Percentiles rank a stretch among this genome's conserved stretches.
phyloP scores from a whole-genome alignment of 2,329 filamentous ascomycete species.

The Hymenoscyphus fraxineus region DNA sequence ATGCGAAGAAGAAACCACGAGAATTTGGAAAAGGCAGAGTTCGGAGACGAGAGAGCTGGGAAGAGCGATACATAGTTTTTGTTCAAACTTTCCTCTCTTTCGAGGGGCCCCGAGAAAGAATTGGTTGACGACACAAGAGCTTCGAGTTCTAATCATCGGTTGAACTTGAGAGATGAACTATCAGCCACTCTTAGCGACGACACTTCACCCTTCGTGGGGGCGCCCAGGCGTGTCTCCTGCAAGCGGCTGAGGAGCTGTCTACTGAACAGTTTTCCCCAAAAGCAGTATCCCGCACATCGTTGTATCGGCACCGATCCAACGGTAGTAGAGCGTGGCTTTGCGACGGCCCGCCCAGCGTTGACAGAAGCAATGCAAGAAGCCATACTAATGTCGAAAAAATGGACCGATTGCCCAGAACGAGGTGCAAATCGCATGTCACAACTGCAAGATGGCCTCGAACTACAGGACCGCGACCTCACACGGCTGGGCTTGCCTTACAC shows the following conservation, averaged over 20 bases:
- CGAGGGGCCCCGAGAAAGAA: background rate
- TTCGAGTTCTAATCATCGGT: background rate
- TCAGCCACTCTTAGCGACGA: background rate
- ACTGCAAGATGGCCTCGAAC: constrained; percentile 4
- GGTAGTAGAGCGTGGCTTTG: constrained; percentile 18
- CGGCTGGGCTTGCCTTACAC: constrained; percentile 13
- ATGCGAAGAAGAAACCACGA: constrained; percentile 13
- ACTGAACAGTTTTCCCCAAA: constrained; percentile 11
- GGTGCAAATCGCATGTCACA: background rate
- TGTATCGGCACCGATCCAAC: constrained; percentile 25
- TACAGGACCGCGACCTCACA: constrained; percentile 22
- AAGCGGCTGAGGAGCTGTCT: constrained; percentile 6
- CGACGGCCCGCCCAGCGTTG: constrained; percentile 25
- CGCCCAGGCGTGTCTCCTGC: background rate
- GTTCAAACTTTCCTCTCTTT: background rate
- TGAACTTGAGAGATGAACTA: background rate
- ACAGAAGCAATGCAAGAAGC: constrained; percentile 16
- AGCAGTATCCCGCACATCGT: constrained; percentile 19
- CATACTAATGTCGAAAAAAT: constrained; percentile 16
- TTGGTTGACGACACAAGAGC: background rate
- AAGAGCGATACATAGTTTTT: background rate
- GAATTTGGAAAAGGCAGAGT: constrained; percentile 3
- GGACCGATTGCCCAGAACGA: constrained; percentile 14
- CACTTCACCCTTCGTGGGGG: background rate
- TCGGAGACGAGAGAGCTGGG: constrained; percentile 7